Evolutionary conservation across 2,329 filamentous ascomycete genomes (phyloP).

Genomic region (Neofusicoccum laricinum): DNA sequence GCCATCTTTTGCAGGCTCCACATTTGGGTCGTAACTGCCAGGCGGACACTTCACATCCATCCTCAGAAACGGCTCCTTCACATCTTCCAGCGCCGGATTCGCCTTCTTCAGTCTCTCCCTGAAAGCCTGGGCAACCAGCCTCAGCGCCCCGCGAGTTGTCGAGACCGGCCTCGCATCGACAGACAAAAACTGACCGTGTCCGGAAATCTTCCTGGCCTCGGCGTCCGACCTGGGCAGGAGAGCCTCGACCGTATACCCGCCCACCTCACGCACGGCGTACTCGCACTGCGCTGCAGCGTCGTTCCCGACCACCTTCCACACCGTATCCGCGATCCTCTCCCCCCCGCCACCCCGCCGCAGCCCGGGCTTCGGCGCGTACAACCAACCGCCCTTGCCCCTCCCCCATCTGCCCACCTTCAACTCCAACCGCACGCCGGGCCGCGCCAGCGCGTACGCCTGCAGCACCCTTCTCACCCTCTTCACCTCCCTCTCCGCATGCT

Average conservation of each 20-base stretch:
- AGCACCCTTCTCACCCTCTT: conserved; percentile 59
- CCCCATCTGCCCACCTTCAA: conserved; percentile 55
- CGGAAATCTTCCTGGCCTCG: conserved; percentile 37
- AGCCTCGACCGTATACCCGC: conserved; percentile 52
- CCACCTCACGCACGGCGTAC: conserved; percentile 34
- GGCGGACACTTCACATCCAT: conserved; percentile 62
- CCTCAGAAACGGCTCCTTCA: conserved; percentile 59
- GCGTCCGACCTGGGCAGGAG: conserved; percentile 56
- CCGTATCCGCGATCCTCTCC: conserved; percentile 46
- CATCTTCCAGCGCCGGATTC: conserved; percentile 23
- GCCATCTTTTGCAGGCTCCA: conserved; percentile 70
- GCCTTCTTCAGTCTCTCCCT: conserved; percentile 45
- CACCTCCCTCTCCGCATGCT: conserved; percentile 57
- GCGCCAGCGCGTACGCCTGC: conserved; percentile 63
- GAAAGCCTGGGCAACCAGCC: conserved; percentile 56
- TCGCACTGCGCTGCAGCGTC: conserved; percentile 56
- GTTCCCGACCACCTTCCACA: conserved; percentile 60
- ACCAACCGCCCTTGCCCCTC: conserved; percentile 52
- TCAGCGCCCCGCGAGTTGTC: conserved; percentile 53
- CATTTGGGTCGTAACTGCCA: conserved; percentile 67
- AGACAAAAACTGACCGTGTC: conserved; percentile 57
- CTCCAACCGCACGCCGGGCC: conserved; percentile 59
- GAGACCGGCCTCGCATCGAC: conserved; percentile 67
- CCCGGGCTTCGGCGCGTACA: conserved; percentile 57
- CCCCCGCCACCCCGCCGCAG: conserved; percentile 27